Base-by-base conservation (phyloP, 1,139 yeast species). In the Taiozyma sp. region DNA sequence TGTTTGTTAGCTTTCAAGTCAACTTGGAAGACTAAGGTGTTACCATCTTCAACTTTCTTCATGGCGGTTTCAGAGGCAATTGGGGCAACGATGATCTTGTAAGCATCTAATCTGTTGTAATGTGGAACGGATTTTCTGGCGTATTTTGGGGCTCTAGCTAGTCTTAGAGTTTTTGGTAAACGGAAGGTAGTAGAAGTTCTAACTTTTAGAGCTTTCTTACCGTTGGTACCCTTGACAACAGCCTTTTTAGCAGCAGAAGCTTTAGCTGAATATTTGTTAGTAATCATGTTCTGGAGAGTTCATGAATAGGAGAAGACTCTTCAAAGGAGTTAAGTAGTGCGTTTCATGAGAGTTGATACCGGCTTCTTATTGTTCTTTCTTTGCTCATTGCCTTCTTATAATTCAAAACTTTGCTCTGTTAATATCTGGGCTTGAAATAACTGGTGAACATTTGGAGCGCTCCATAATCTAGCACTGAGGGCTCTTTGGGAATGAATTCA, bases 201-300 rank as follows among this genome's bases (percentile, higher is more conserved):
- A 73, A 89, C 96, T 84, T 92, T 91, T 72, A 82, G 74, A 69
- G 89, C 83, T 84, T 91, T 90, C 78, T 87, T 83, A 70, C 90
- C 83, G 84, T 90, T 87, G 72, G 92, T 82, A 80, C 99, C 99
- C 83, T 92, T 93, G 75, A 87, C 87, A 78, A 90, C 97, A 77
- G 98, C 95, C 84, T 93, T 93, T 86, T 93, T 91, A 79, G 99
- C 98, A 78, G 88, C 83, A 75, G 91, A 82, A 80, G 99, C 99
- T 84, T 92, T 86, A 64, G 74, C 74, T 68, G 55, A n/a, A 51
- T 23, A n/a, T 40, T 44, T 53, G 59, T 63, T 63, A 59, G 64
- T 61, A 59, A 38, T 19, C 42, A 27, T 32, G 13, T 34, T 28
- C 44, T 16, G 4, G 12, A 16, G 32, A 13, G 30, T 42, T 14